Conservation (phyloP, 2,329 filamentous ascomycete species). For the Nakataea oryzae region DNA sequence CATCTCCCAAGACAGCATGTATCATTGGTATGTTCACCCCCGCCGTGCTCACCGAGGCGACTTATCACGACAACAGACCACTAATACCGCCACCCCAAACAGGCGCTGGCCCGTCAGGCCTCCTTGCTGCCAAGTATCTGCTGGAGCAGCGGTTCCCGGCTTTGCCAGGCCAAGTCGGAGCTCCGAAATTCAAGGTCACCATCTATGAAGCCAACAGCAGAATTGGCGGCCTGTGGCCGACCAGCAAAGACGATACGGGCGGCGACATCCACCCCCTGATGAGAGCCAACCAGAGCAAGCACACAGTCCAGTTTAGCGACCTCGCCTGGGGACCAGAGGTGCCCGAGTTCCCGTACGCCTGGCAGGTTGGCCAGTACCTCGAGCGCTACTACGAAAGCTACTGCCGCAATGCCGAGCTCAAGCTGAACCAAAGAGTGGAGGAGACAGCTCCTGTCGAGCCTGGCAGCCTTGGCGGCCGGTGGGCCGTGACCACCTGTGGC, state of each 20-base stretch:
- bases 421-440: conserved; percentile 35
- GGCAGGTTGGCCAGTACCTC: conserved; percentile 67
- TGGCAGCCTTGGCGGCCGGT: neutral
- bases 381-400: conserved; percentile 53
- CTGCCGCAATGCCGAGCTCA: conserved; percentile 25
- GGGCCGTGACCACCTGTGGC: conserved; percentile 11
- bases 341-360: conserved; percentile 63
- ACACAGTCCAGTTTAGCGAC: conserved; percentile 65
- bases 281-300: conserved; percentile 64
- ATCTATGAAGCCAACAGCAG: conserved; percentile 56
- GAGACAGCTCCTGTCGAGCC: conserved; percentile 20
- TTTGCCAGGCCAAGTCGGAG: conserved; percentile 13
- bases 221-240: conserved; percentile 73
- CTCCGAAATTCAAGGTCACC: conserved; percentile 48
- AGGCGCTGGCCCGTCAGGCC: conserved; percentile 61
- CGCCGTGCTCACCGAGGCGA: no score
- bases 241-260: conserved; percentile 31
- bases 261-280: conserved; percentile 56
- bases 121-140: conserved; percentile 64
- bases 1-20: neutral
- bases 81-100: neutral
- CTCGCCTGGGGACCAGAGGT: conserved; percentile 51
- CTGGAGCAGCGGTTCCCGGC: conserved; percentile 47
- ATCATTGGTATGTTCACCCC: neutral
- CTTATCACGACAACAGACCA: conserved; percentile 1